Evolutionary conservation across 1,284 basidiomycete species (phyloP).

Genomic region (Marasmius tenuissimus): DNA sequence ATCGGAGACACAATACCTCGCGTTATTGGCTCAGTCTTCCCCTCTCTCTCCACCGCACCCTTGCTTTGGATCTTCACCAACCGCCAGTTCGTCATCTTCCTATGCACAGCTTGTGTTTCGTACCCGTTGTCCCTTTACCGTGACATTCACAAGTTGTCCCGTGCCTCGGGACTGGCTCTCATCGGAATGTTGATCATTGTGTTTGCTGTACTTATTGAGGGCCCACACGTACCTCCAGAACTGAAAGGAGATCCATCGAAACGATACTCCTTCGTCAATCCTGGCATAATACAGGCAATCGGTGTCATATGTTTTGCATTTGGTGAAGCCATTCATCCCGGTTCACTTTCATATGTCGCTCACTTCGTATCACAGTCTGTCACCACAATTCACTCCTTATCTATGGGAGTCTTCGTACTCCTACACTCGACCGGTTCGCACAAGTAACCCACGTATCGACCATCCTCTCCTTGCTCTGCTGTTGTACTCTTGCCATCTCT

Average conservation of each 20-base stretch:
- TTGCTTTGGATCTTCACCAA: constrained; percentile 79
- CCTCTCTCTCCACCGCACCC: constrained; percentile 67
- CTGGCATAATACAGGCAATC: constrained; percentile 87
- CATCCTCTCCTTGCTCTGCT: constrained; percentile 77
- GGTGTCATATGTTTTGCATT: constrained; percentile 96
- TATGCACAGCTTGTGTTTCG: constrained; percentile 86
- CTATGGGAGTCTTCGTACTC: constrained; percentile 90
- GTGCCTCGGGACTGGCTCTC: constrained; percentile 87
- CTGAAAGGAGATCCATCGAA: constrained; percentile 76
- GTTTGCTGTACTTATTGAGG: constrained; percentile 81
- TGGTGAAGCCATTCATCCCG: constrained; percentile 28
- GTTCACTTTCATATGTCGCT: background rate
- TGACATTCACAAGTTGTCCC: constrained; percentile 95
- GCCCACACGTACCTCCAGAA: constrained; percentile 76
- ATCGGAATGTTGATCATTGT: constrained; percentile 96
- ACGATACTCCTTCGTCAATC: constrained; percentile 71
- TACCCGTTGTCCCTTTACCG: constrained; percentile 96
- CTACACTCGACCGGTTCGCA: constrained; percentile 93
- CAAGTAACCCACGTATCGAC: constrained; percentile 93
- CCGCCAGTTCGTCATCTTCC: constrained; percentile 84
- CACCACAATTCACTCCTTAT: constrained; percentile 94
- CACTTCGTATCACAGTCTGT: constrained; percentile 56
- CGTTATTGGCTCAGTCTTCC: constrained; percentile 88
- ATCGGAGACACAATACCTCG: constrained; percentile 96
- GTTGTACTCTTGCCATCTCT: constrained; percentile 84